Percentiles rank a stretch among this genome's conserved stretches.
These are phyloP conservation scores for Citrus medica DNA, from an alignment of 345 rosid species.

Conservation along the genomic window DNA sequence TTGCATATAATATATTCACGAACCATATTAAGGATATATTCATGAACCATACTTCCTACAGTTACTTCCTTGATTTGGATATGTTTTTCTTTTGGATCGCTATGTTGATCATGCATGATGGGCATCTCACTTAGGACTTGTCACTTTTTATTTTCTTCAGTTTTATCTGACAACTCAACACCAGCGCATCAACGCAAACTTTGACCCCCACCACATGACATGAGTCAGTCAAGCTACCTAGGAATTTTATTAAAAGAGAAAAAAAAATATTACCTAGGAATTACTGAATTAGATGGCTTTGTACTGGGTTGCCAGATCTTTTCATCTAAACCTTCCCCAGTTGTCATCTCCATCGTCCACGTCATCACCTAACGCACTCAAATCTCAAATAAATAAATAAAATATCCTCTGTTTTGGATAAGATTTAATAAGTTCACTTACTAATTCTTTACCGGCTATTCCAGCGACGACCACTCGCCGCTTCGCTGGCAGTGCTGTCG, in stretches of 20 bases:
- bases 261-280: neutral
- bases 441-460: neutral
- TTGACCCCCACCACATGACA: too few relatives aligned
- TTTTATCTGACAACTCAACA: conserved; percentile 5
- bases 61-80: conserved; percentile 52
- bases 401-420: neutral
- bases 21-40: too few relatives aligned
- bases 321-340: neutral
- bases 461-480: conserved; percentile 37
- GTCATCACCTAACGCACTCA: neutral
- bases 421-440: neutral
- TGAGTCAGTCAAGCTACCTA: too few relatives aligned
- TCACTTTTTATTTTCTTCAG: neutral
- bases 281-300: too few relatives aligned
- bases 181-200: neutral
- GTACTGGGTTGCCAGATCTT: too few relatives aligned
- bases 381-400: neutral
- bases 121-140: neutral
- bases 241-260: too few relatives aligned
- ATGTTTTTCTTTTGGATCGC: too few relatives aligned
- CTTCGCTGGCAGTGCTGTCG: conserved; percentile 22
- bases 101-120: neutral
- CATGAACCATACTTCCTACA: too few relatives aligned
- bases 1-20: too few relatives aligned
- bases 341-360: conserved; percentile 6